Conservation (phyloP, 2,329 filamentous ascomycete genomes). For the Celoporthe dispersa region DNA sequence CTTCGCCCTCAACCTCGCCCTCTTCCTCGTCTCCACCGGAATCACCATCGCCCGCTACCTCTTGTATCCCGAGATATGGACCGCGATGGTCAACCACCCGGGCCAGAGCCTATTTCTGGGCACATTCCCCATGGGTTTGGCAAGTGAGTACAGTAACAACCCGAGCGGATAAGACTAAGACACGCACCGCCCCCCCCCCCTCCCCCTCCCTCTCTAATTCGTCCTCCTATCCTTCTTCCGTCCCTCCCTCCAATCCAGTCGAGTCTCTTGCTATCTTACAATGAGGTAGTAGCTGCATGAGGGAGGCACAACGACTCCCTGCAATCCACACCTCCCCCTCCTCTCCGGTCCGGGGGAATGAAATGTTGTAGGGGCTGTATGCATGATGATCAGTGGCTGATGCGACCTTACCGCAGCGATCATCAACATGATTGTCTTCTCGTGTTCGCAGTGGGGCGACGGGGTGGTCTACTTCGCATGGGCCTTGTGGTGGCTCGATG, state of each 20-base stretch:
- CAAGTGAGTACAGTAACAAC: slow-evolving; percentile 8
- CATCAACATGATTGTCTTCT: slow-evolving; percentile 61
- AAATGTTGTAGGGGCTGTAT: background rate
- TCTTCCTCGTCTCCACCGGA: slow-evolving; percentile 56
- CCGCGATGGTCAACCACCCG: slow-evolving; percentile 63
- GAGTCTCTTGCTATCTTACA: background rate
- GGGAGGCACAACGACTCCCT: background rate
- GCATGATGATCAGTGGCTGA: background rate
- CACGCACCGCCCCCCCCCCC: background rate
- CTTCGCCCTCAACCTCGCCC: slow-evolving; percentile 58
- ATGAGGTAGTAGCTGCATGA: background rate
- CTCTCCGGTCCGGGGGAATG: background rate
- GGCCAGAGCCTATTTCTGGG: slow-evolving; percentile 66
- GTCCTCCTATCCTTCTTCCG: background rate
- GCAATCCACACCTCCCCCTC: background rate
- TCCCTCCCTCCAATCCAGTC: too few relatives aligned
- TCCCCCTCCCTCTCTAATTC: background rate
- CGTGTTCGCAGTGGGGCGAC: slow-evolving; percentile 63
- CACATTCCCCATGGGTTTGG: slow-evolving; percentile 38
- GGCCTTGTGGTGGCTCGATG: slow-evolving; percentile 59
- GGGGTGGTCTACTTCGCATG: slow-evolving; percentile 55
- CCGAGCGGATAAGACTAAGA: background rate
- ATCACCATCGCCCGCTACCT: slow-evolving; percentile 61
- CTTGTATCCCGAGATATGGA: slow-evolving; percentile 65
- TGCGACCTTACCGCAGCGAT: slow-evolving; percentile 43